Evolutionary conservation across 2,329 filamentous ascomycete genomes (phyloP), one percentile per base, ranked within the genome.

Genomic region (Penicillium nordicum): DNA sequence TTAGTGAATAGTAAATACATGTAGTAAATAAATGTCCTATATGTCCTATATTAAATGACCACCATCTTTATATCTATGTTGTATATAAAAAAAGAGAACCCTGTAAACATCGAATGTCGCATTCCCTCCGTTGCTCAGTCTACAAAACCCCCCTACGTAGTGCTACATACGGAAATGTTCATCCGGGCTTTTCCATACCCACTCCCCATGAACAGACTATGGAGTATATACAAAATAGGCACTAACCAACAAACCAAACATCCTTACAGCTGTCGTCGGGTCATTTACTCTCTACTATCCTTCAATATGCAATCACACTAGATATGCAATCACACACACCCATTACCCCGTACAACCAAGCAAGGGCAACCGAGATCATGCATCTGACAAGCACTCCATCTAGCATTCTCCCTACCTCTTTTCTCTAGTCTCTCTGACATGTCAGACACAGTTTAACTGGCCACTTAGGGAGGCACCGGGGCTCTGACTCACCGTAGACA

Each of bases 331-430:
- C 49, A 42, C 50, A 50, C 34, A 23, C 43, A 4, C 25, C 34
- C 37, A 61, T 65, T 60, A 60, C 57, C 55, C 63, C 53, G 64
- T 65, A 63, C 64, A 54, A 65, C 64, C 59, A 65, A 55, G 63
- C 57, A 66, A 63, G 63, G 63, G 57, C 55, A 40, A 27, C 8
- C n/a, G 18, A 50, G 29, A 50, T 37, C 56, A 55, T 60, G 36
- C 44, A 36, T 46, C 44, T 25, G 21, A 34, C 43, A 46, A 46
- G 12, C 5, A 46, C 29, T n/a, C 21, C 44, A 46, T 46, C 8
- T 34, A 32, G 29, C 14, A 34, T 2, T 25, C 30, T 34, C 30
- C 30, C 21, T 36, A 6, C 12, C 18, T 23, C 29, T 34, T 34
- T 12, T 50, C 8, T 45, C n/a, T 27, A 7, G 29, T 41, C 27